Conservation (phyloP, 2,329 filamentous ascomycete genomes). For the Chalaropsis ovoidea region DNA sequence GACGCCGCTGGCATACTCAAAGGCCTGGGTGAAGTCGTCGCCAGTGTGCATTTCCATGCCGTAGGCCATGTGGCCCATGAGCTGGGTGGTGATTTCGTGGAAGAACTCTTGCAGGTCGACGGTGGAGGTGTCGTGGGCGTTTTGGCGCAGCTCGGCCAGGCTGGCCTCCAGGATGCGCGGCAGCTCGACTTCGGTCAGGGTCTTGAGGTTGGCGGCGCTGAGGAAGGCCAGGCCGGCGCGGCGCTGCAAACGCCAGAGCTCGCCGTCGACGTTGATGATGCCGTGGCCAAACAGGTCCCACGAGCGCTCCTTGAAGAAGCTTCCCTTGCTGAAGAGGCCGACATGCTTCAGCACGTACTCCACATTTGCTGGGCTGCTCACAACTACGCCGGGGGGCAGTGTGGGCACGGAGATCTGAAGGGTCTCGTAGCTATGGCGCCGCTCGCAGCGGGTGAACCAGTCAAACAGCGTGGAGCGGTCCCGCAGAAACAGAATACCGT, state of each 20-base stretch:
- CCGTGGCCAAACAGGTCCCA: constrained; percentile 56
- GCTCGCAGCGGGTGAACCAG: constrained; percentile 53
- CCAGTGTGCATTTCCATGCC: constrained; percentile 57
- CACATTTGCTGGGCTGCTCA: constrained; percentile 51
- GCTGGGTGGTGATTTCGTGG: constrained; percentile 53
- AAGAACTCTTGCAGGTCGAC: constrained; percentile 52
- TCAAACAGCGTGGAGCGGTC: constrained; percentile 49
- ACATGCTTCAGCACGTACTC: constrained; percentile 55
- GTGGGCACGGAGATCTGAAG: constrained; percentile 53
- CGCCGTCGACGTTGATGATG: constrained; percentile 57
- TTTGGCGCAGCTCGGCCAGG: constrained; percentile 33
- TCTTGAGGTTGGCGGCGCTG: constrained; percentile 46
- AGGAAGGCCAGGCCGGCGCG: constrained; percentile 53
- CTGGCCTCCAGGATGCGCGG: constrained; percentile 43
- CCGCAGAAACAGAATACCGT: constrained; percentile 52
- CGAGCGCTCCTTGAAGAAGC: constrained; percentile 50
- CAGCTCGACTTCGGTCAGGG: constrained; percentile 47
- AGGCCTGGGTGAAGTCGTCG: constrained; percentile 50
- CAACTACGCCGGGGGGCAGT: constrained; percentile 51
- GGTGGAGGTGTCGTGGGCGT: constrained; percentile 28
- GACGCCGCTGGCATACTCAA: constrained; percentile 51
- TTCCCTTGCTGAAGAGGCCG: constrained; percentile 50
- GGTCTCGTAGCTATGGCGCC: constrained; percentile 48
- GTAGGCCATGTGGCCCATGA: constrained; percentile 61
- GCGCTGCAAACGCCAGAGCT: constrained; percentile 52